Evolutionary conservation across 768 basidiomycete species (phyloP).

Genomic region (Rhodotorula kratochvilovae): DNA sequence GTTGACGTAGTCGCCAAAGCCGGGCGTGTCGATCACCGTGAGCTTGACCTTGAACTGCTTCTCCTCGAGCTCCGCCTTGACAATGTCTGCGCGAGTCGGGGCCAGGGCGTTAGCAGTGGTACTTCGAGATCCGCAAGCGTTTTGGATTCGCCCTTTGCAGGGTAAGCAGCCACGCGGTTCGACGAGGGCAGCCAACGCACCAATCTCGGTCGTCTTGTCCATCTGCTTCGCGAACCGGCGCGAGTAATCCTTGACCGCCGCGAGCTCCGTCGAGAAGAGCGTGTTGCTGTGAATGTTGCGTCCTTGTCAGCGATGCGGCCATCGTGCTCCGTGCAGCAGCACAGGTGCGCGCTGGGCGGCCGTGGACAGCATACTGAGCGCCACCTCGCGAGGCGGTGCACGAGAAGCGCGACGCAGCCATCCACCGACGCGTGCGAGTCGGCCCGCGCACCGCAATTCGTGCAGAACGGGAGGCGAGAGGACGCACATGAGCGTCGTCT

Average conservation of each 20-base stretch:
- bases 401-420: no score
- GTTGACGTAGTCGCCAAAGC: constrained; percentile 99
- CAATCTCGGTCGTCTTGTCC: constrained; percentile 87
- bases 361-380: no score
- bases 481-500: constrained; percentile 49
- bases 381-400: constrained; percentile 13
- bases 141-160: no score
- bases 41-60: constrained; percentile 99
- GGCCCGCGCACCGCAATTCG: no score
- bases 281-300: constrained; percentile 73
- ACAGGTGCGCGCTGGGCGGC: no score
- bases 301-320: no score
- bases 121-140: no score
- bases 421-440: no score
- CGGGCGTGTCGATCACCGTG: constrained; percentile 96
- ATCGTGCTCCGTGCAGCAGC: no score
- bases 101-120: not conserved
- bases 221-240: constrained; percentile 89
- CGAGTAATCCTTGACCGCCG: constrained; percentile 80
- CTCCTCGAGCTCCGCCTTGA: constrained; percentile 99
- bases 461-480: no score
- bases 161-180: no score
- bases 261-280: constrained; percentile 95
- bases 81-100: constrained; percentile 60
- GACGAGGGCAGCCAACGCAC: not conserved